Percentiles rank a stretch among this genome's conserved stretches.
These are phyloP conservation scores for Botrytis byssoidea DNA, from an alignment of 2,329 filamentous ascomycete species.

Conservation along the genomic window DNA sequence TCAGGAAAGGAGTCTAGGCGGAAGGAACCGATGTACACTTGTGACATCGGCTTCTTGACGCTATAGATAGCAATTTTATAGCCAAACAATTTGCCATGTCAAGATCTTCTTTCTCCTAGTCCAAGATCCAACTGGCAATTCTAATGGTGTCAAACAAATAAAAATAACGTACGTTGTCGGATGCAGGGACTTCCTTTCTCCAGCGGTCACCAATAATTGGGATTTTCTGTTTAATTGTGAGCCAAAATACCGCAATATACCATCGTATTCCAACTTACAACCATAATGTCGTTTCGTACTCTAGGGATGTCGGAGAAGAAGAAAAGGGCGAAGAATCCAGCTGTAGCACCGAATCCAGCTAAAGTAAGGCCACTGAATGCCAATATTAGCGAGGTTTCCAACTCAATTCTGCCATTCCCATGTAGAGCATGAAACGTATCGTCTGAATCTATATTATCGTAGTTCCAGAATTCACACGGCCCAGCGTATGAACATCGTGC, in stretches of 20 bases:
- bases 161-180: conserved; percentile 58
- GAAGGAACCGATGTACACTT: conserved; percentile 4
- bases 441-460: neutral
- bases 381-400: conserved; percentile 16
- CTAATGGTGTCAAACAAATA: neutral
- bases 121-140: too few relatives aligned
- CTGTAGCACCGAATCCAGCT: conserved; percentile 57
- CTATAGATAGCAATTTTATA: neutral
- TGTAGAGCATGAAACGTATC: neutral
- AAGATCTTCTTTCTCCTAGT: neutral
- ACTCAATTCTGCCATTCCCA: neutral
- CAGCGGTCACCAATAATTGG: conserved; percentile 54
- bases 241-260: neutral
- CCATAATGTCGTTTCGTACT: conserved; percentile 58
- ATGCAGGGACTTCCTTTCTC: conserved; percentile 54
- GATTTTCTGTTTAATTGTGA: conserved; percentile 47
- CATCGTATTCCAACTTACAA: conserved; percentile 43
- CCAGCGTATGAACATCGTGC: neutral
- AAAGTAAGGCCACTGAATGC: conserved; percentile 50
- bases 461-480: neutral
- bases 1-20: neutral
- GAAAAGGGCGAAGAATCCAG: conserved; percentile 53
- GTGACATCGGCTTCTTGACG: neutral
- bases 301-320: conserved; percentile 63
- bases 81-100: neutral